A percentile compares a stretch with the other conserved stretches of the same genome.
Evolutionary conservation across 352 stramenopile species (phyloP).

Genomic region (Phytopythium chamaehyphon): DNA sequence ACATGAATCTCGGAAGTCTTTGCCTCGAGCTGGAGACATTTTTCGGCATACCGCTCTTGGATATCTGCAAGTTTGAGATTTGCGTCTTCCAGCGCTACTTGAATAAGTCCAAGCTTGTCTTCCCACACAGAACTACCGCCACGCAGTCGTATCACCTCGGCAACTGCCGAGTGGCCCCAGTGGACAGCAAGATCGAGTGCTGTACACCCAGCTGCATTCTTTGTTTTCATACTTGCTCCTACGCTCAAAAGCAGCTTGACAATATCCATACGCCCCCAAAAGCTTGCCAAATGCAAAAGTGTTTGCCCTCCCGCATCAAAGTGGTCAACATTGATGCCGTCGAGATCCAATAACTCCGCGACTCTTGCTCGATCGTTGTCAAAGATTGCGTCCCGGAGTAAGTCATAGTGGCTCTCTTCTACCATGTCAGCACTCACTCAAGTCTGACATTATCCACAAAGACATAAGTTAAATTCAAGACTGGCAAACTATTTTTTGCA

Average conservation of each 20-base stretch:
- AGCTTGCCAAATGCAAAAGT: slow-evolving; percentile 66
- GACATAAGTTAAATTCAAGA: too few relatives aligned
- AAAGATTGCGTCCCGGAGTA: slow-evolving; percentile 71
- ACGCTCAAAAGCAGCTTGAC: slow-evolving; percentile 54
- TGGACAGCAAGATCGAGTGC: slow-evolving; percentile 67
- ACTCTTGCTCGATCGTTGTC: slow-evolving; percentile 51
- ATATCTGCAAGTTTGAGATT: slow-evolving; percentile 17
- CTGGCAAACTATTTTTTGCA: too few relatives aligned
- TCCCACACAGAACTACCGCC: slow-evolving; percentile 69
- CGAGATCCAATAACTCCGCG: slow-evolving; percentile 29
- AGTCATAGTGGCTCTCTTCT: slow-evolving; percentile 51
- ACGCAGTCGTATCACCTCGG: slow-evolving; percentile 60
- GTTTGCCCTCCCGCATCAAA: slow-evolving; percentile 73
- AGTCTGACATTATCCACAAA: too few relatives aligned
- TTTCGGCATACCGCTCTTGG: slow-evolving; percentile 15
- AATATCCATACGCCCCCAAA: slow-evolving; percentile 66
- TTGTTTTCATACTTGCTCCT: slow-evolving; percentile 63
- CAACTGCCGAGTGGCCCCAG: slow-evolving; percentile 67
- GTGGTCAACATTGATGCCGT: slow-evolving; percentile 57
- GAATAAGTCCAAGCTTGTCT: slow-evolving; percentile 65
- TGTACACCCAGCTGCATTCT: slow-evolving; percentile 67
- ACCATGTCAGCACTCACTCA: background rate
- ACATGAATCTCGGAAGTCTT: slow-evolving; percentile 26
- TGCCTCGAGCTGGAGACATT: slow-evolving; percentile 14
- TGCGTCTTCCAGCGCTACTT: slow-evolving; percentile 57